phyloP scores from a whole-genome alignment of 2,329 filamentous ascomycete species.

The Colletotrichum destructivum region DNA sequence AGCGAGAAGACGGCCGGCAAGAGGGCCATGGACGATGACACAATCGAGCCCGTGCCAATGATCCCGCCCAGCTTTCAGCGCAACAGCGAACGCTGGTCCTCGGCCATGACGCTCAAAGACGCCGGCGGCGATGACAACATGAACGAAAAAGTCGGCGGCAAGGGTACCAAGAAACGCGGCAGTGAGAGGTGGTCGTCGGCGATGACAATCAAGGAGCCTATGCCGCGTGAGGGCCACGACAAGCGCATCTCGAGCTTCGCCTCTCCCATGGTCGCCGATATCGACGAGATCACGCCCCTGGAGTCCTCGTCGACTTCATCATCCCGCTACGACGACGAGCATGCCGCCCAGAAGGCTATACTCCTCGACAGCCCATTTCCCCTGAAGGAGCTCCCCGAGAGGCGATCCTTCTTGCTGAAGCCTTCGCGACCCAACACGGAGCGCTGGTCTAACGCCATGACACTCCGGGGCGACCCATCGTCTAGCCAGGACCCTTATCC shows the following conservation, averaged over 20 bases:
- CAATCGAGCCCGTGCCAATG: constrained; percentile 36
- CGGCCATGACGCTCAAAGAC: constrained; percentile 36
- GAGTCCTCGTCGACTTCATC: constrained; percentile 21
- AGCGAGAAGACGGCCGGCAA: constrained; percentile 37
- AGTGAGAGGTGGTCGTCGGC: constrained; percentile 36
- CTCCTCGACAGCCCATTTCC: constrained; percentile 34
- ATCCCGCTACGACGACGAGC: constrained; percentile 32
- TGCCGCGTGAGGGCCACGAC: constrained; percentile 24
- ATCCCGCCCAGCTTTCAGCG: constrained; percentile 38
- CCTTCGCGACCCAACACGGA: constrained; percentile 30
- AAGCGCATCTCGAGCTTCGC: constrained; percentile 37
- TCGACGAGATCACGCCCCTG: constrained; percentile 30
- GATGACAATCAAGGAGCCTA: constrained; percentile 32
- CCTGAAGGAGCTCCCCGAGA: constrained; percentile 28
- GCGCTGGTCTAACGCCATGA: constrained; percentile 37
- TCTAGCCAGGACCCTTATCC: constrained; percentile 21
- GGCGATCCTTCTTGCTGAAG: constrained; percentile 37
- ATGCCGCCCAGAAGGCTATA: constrained; percentile 24
- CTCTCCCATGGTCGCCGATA: constrained; percentile 32
- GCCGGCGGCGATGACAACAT: constrained; percentile 25
- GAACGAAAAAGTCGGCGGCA: constrained; percentile 28
- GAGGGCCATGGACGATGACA: constrained; percentile 25
- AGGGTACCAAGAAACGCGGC: constrained; percentile 34
- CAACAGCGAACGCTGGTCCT: constrained; percentile 39
- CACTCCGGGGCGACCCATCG: constrained; percentile 25